Percentiles rank a stretch among this genome's conserved stretches.
Conservation (phyloP, 176 grass and related monocot species). For the Aegilops longissima region DNA sequence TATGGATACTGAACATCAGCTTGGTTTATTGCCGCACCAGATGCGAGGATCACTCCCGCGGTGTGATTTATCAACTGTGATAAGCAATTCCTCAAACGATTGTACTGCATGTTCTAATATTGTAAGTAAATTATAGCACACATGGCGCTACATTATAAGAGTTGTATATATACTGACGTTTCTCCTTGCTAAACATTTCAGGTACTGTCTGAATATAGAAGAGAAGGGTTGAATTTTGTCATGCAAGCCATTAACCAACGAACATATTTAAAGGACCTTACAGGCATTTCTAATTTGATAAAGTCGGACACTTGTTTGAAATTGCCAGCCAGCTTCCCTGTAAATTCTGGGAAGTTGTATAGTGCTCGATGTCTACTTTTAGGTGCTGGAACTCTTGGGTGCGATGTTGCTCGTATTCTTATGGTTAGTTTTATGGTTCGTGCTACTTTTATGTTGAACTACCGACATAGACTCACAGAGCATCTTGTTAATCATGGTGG, state of each 20-base stretch:
- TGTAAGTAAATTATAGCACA: slow-evolving; percentile 54
- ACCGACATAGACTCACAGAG: slow-evolving; percentile 15
- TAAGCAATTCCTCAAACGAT: slow-evolving; percentile 56
- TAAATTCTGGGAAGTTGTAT: slow-evolving; percentile 58
- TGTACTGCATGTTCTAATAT: slow-evolving; percentile 77
- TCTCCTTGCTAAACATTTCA: slow-evolving; percentile 35
- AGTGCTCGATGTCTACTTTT: slow-evolving; percentile 71
- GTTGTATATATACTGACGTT: slow-evolving; percentile 34
- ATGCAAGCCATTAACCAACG: slow-evolving; percentile 63
- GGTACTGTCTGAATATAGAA: slow-evolving; percentile 87
- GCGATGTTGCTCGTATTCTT: slow-evolving; percentile 95
- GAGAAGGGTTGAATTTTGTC: slow-evolving; percentile 68
- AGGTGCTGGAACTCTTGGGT: slow-evolving; percentile 96
- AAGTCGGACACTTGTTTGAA: slow-evolving; percentile 40
- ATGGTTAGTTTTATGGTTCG: slow-evolving; percentile 54
- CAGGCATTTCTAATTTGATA: slow-evolving; percentile 59
- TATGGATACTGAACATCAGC: slow-evolving; percentile 65
- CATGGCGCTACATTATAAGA: not conserved
- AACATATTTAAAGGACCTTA: slow-evolving; percentile 73
- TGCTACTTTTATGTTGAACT: slow-evolving; percentile 29
- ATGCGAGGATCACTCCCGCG: slow-evolving; percentile 68
- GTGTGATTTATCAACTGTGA: slow-evolving; percentile 57
- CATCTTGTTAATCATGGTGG: slow-evolving; percentile 16
- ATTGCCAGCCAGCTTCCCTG: slow-evolving; percentile 35
- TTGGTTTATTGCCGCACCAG: slow-evolving; percentile 92